Percentiles rank a stretch among this genome's conserved stretches.
phyloP scores from a whole-genome alignment of 129 eudicot genomes.

The Ambrosia trifida region DNA sequence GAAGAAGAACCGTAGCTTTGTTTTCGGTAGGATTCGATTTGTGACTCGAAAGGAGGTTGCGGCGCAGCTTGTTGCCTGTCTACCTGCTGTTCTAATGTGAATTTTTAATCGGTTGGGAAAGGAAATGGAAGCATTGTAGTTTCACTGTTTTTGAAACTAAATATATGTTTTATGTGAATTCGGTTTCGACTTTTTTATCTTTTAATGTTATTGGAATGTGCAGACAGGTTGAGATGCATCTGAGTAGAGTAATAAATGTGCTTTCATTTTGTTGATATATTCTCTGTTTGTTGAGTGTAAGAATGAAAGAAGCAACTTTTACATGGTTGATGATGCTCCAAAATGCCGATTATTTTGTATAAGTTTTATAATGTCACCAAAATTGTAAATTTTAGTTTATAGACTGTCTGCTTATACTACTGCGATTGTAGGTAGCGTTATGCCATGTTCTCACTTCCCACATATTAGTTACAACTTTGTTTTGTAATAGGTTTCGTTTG shows the following conservation, averaged over 20 bases:
- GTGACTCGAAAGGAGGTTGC: no score
- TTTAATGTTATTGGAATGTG: not conserved
- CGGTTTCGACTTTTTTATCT: slow-evolving; percentile 7
- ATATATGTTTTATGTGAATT: not conserved
- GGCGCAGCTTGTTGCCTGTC: no score
- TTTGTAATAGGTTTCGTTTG: not conserved
- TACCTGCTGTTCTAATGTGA: no score
- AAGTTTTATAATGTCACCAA: not conserved
- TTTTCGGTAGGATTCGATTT: no score
- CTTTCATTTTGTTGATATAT: not conserved
- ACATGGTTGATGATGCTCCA: not conserved
- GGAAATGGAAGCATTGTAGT: no score
- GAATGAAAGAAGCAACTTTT: not conserved
- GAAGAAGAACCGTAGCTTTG: no score
- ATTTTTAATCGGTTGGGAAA: no score
- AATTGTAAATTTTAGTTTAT: not conserved
- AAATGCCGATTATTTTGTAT: not conserved
- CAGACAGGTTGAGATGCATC: slow-evolving; percentile 3
- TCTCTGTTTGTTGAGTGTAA: not conserved
- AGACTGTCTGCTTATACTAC: not conserved
- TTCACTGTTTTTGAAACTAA: no score
- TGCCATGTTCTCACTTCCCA: not conserved
- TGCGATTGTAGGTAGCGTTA: slow-evolving; percentile 2
- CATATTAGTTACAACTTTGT: not conserved
- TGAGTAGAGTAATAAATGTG: not conserved